phyloP scores from a whole-genome alignment of 768 basidiomycete species.

The Lepiota venenata region DNA sequence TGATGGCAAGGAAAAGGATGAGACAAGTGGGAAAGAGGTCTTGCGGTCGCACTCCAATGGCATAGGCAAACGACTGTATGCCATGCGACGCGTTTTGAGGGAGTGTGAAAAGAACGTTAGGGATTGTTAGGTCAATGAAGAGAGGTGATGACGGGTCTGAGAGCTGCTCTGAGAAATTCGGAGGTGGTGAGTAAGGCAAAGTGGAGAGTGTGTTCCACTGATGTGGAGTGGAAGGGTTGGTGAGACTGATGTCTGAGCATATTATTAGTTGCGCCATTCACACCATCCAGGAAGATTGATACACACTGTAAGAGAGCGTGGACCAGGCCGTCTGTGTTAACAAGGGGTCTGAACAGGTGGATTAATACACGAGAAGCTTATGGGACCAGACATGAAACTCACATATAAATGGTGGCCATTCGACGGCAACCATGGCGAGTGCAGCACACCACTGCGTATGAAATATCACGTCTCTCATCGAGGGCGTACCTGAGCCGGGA shows the following conservation, averaged over 20 bases:
- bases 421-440: constrained; percentile 89
- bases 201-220: constrained; percentile 71
- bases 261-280: constrained; percentile 1
- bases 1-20: constrained; percentile 77
- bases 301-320: constrained; percentile 67
- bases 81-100: constrained; percentile 61
- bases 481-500: constrained; percentile 71
- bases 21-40: constrained; percentile 83
- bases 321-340: constrained; percentile 89
- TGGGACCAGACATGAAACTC: constrained; percentile 26
- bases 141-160: constrained; percentile 68
- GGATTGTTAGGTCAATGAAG: constrained; percentile 63
- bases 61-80: constrained; percentile 79
- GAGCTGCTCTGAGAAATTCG: constrained; percentile 72
- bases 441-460: constrained; percentile 92
- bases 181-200: constrained; percentile 57
- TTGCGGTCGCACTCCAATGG: constrained; percentile 76
- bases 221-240: constrained; percentile 38
- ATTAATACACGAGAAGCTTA: constrained; percentile 13
- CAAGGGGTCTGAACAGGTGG: constrained; percentile 70
- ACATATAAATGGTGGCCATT: constrained; percentile 95
- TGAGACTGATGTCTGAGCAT: constrained; percentile 68
- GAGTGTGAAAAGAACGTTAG: constrained; percentile 75
- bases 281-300: neutral
- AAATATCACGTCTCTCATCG: constrained; percentile 87